Conservation (phyloP, 768 basidiomycete genomes). For the Suillus subluteus region DNA sequence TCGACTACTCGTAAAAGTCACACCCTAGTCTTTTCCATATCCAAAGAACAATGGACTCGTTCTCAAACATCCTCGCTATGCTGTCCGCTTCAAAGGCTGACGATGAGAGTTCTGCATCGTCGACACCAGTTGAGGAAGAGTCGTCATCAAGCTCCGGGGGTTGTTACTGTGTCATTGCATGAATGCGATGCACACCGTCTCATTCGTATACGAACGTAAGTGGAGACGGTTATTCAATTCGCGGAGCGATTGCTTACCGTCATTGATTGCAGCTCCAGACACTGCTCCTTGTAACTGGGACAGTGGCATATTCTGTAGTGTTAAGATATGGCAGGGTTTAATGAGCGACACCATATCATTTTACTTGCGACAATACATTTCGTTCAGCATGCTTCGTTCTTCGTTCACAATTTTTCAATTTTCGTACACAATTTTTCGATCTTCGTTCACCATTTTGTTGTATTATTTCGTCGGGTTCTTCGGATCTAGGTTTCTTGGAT, state of each 20-base stretch:
- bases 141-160: background rate
- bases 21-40: background rate
- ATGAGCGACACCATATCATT: background rate
- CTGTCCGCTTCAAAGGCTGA: background rate
- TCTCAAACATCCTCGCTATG: constrained; percentile 1
- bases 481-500: background rate
- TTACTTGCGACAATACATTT: background rate
- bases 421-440: background rate
- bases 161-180: constrained; percentile 3
- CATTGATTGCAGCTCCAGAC: background rate
- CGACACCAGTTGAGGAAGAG: constrained; percentile 2
- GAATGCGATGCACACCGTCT: background rate
- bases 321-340: background rate
- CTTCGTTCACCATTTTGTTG: background rate
- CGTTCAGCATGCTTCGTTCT: background rate
- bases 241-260: background rate
- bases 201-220: background rate
- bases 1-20: background rate
- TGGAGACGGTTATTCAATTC: background rate
- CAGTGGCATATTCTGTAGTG: background rate
- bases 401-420: background rate
- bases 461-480: background rate
- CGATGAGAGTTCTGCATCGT: background rate
- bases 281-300: background rate
- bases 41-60: background rate